A percentile compares a stretch with the other conserved stretches of the same genome.
Conservation (phyloP, 1,139 yeast species). For the Candida albicans region DNA sequence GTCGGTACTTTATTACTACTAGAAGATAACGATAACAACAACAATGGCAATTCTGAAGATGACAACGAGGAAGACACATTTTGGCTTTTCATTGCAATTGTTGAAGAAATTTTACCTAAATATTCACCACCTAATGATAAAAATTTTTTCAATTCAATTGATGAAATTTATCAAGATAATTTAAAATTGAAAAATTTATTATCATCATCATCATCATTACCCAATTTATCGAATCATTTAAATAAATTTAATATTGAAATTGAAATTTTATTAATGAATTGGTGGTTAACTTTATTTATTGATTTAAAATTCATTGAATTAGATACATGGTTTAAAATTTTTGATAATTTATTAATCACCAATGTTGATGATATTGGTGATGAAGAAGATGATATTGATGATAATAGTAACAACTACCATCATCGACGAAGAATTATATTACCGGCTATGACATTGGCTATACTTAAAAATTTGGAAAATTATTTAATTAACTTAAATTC, state of each 20-base stretch:
- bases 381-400: neutral
- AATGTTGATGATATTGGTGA: neutral
- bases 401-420: neutral
- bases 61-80: slow-evolving; percentile 53
- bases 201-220: slow-evolving; percentile 26
- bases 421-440: slow-evolving; percentile 7
- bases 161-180: slow-evolving; percentile 39
- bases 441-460: slow-evolving; percentile 12
- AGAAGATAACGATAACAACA: neutral
- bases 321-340: slow-evolving; percentile 52
- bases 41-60: neutral
- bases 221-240: slow-evolving; percentile 42
- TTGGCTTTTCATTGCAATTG: slow-evolving; percentile 53
- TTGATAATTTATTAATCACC: slow-evolving; percentile 46
- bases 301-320: slow-evolving; percentile 48
- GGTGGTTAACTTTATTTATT: slow-evolving; percentile 60
- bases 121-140: slow-evolving; percentile 31
- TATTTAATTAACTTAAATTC: slow-evolving; percentile 4
- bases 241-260: slow-evolving; percentile 40
- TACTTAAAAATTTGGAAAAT: slow-evolving; percentile 10
- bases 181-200: slow-evolving; percentile 25
- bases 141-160: slow-evolving; percentile 33
- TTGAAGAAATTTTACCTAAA: slow-evolving; percentile 53
- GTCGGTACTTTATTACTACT: slow-evolving; percentile 51
- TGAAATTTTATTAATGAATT: slow-evolving; percentile 54